Conservation (phyloP, 352 stramenopile genomes). For the Globisporangium takayamanum region DNA sequence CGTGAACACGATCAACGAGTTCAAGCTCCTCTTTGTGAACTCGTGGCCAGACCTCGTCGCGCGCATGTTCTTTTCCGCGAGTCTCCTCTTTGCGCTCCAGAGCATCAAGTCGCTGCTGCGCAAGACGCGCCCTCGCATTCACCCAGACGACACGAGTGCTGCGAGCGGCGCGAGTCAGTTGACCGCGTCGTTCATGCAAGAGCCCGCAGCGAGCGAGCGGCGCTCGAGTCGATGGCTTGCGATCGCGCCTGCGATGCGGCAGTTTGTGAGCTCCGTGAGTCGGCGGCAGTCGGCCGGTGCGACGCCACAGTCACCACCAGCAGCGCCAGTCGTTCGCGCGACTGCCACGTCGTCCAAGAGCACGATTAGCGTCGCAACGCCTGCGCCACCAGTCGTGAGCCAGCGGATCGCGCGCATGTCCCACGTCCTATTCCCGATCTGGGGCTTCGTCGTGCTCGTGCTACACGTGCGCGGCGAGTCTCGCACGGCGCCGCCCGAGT, state of each 20-base stretch:
- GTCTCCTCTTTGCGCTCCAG: conserved; percentile 23
- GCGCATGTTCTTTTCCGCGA: conserved; percentile 30
- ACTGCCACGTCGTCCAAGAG: neutral
- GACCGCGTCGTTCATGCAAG: neutral
- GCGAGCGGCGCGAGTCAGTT: neutral
- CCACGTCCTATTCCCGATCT: conserved; percentile 14
- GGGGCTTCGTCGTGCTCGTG: conserved; percentile 15
- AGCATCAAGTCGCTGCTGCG: conserved; percentile 26
- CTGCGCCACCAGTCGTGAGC: neutral
- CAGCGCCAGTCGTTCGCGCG: neutral
- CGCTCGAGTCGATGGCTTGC: no score
- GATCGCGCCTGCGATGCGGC: no score
- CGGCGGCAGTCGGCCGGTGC: no score
- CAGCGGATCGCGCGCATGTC: neutral
- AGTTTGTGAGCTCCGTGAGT: no score
- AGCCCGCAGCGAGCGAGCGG: no score
- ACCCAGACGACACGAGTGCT: neutral
- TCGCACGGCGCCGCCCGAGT: conserved; percentile 3
- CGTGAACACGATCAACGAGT: conserved; percentile 20
- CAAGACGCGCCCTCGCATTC: neutral
- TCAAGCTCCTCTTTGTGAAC: conserved; percentile 19
- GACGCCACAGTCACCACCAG: neutral
- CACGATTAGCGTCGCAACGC: neutral
- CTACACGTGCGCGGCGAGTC: conserved; percentile 17
- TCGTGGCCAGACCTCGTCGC: conserved; percentile 29